Evolutionary conservation across 1,284 basidiomycete species (phyloP).

Genomic region (Cutaneotrichosporon sp.): DNA sequence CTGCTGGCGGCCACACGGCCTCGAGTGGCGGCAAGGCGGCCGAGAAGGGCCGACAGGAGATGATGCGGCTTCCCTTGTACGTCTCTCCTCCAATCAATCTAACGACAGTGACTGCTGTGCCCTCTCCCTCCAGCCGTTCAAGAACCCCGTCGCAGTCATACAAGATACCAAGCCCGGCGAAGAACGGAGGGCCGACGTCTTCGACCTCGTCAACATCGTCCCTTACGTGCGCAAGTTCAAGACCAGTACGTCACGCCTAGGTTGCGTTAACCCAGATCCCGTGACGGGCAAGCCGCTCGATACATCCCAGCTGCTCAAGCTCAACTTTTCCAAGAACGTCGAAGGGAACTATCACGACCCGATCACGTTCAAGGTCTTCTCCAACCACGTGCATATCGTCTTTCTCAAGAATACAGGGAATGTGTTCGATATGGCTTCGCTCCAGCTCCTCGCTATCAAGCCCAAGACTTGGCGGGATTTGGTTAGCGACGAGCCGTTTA

Average conservation of each 20-base stretch:
- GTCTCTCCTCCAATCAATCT: slow-evolving; percentile 21
- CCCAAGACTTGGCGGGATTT: slow-evolving; percentile 71
- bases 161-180: slow-evolving; percentile 45
- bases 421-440: slow-evolving; percentile 57
- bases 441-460: slow-evolving; percentile 67
- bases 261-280: slow-evolving; percentile 60
- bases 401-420: slow-evolving; percentile 74
- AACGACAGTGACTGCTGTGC: slow-evolving; percentile 73
- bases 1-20: slow-evolving; percentile 48
- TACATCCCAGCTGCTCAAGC: slow-evolving; percentile 76
- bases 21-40: slow-evolving; percentile 46
- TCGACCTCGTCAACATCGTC: slow-evolving; percentile 84
- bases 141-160: slow-evolving; percentile 79
- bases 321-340: slow-evolving; percentile 73
- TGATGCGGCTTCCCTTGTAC: slow-evolving; percentile 52
- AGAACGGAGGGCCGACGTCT: slow-evolving; percentile 55
- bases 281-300: slow-evolving; percentile 78
- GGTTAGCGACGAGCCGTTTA: slow-evolving; percentile 78
- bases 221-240: slow-evolving; percentile 72
- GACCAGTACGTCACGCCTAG: slow-evolving; percentile 60
- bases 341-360: slow-evolving; percentile 84
- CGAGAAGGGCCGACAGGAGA: slow-evolving; percentile 42
- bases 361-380: slow-evolving; percentile 90
- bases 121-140: slow-evolving; percentile 86
- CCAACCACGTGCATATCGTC: slow-evolving; percentile 84